Evolutionary conservation across 768 basidiomycete species (phyloP), one percentile per base, ranked within the genome.

Genomic region (Kondoa malvinella): DNA sequence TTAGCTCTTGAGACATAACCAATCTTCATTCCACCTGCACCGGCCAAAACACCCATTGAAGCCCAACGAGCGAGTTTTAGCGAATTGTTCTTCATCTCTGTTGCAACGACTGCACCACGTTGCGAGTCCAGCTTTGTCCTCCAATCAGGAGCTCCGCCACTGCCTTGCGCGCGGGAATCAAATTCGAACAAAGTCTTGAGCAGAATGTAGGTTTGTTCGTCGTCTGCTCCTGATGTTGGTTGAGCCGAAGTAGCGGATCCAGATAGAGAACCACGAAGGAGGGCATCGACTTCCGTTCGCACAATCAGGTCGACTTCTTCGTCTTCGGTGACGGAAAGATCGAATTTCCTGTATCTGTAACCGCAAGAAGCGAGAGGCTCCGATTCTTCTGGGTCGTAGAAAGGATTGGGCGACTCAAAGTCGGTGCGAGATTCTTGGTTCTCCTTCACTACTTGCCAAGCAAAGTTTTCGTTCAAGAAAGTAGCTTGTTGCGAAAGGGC

Each of bases 11-110:
- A 92, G 73, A 97, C 90, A 79, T 92, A 94, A 90, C 92, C 94
- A 76, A 97, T 90, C 80, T 97, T 99, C 86, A 97, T 87, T 69
- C 86, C 79, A 64, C 97, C 95, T 26, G 92, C 94, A 57, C 95
- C 95, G 57, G 95, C 91, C 34, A 99, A 81, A 50, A 96, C 82
- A 75, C 88, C 88, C 80, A 96, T 92, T 21, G 96, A 89, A 0
- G 94, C 86, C 92, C 94, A 99, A 74, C 94, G 87, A 25, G 92
- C 92, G 31, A 99, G 83, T 78, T 99, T 99, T 80, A 87, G 92
- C 73, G 87, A 89, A 80, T 99, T 99, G 79, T 99, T 99, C 81
- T 97, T 99, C 95, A 97, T 97, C 81, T 99, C 95, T 29, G 90
- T 92, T 34, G 95, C 91, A 69, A 97, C 92, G 57, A 99, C 94